Percentiles rank a stretch among this genome's conserved stretches.
phyloP scores from a whole-genome alignment of 208 protist genomes.

The Leptomonas seymouri region DNA sequence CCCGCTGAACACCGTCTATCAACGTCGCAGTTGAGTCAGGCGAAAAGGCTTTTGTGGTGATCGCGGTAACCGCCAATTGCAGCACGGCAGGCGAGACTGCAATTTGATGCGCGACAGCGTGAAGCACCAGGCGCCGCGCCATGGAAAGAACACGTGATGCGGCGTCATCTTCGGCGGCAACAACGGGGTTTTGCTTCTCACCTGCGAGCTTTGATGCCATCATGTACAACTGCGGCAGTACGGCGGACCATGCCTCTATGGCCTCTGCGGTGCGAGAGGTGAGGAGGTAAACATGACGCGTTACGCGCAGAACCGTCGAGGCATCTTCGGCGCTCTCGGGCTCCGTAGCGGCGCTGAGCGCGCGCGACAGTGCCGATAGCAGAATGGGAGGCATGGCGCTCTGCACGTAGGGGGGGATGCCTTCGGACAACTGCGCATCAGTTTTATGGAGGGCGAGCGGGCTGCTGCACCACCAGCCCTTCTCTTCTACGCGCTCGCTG shows the following conservation, averaged over 20 bases:
- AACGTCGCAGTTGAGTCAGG: background rate
- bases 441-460: constrained; percentile 5
- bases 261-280: constrained; percentile 12
- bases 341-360: background rate
- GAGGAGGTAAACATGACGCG: constrained; percentile 16
- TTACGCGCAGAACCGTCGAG: constrained; percentile 8
- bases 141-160: background rate
- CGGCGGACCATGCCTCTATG: constrained; percentile 10
- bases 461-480: background rate
- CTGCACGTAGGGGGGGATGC: constrained; percentile 26
- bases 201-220: background rate
- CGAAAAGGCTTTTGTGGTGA: background rate
- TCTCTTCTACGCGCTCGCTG: background rate
- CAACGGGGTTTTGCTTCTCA: background rate
- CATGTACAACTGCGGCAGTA: constrained; percentile 4
- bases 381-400: constrained; percentile 25
- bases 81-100: background rate
- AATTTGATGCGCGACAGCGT: background rate
- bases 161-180: background rate
- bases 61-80: constrained; percentile 1
- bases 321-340: too few relatives aligned
- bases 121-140: background rate
- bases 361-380: constrained; percentile 5
- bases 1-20: background rate
- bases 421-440: constrained; percentile 13